A percentile compares a stretch with the other conserved stretches of the same genome.
Conservation (phyloP, 2,329 filamentous ascomycete species). For the Claviceps quebecensis region DNA sequence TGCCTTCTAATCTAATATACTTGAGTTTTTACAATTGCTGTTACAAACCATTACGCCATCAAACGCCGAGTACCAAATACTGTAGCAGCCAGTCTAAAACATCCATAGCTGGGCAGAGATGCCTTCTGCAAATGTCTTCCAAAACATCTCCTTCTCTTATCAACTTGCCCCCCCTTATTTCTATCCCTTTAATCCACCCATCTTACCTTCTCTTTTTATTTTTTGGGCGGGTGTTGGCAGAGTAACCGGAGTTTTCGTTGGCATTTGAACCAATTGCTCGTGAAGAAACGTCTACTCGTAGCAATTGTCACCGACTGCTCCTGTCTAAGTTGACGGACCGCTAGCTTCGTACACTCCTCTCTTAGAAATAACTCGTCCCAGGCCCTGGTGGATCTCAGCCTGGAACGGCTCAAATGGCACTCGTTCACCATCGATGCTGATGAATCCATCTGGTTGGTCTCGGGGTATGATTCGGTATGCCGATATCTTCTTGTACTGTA, state of each 20-base stretch:
- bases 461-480: constrained; percentile 76
- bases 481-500: constrained; percentile 72
- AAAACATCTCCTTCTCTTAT: not conserved
- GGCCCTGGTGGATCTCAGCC: constrained; percentile 68
- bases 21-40: not conserved
- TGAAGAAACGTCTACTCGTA: not conserved
- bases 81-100: not conserved
- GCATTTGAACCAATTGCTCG: no score
- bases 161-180: no score
- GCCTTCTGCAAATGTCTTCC: not conserved
- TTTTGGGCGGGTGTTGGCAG: no score
- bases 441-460: constrained; percentile 59
- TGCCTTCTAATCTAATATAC: not conserved
- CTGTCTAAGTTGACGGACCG: constrained; percentile 33
- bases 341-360: constrained; percentile 56
- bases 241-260: no score
- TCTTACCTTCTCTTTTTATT: not conserved
- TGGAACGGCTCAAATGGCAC: constrained; percentile 84
- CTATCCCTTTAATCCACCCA: not conserved
- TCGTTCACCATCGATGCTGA: constrained; percentile 86
- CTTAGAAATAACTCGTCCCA: constrained; percentile 77
- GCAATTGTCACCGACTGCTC: not conserved
- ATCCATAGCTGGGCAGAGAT: not conserved
- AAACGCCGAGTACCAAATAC: not conserved
- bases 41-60: not conserved